A percentile compares a stretch with the other conserved stretches of the same genome.
Conservation (phyloP, 2,329 filamentous ascomycete species). For the Aspergillus ochraceus region DNA sequence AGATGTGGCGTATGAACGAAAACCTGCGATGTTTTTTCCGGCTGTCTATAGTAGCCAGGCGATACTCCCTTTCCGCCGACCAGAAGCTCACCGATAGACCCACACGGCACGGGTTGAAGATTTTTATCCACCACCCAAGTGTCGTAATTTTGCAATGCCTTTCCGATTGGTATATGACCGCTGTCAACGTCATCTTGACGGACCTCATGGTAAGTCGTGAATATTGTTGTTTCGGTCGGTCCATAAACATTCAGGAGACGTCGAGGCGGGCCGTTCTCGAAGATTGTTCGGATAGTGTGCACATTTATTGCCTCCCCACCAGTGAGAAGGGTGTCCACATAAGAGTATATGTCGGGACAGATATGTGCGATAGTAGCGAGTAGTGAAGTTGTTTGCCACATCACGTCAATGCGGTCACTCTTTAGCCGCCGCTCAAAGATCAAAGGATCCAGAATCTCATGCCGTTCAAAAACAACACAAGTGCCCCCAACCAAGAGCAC, state of each 20-base stretch:
- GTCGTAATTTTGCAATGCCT: constrained; percentile 13
- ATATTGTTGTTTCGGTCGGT: constrained; percentile 10
- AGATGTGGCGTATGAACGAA: constrained; percentile 68
- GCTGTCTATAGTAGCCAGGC: constrained; percentile 65
- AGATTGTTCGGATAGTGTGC: constrained; percentile 4
- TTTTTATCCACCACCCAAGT: constrained; percentile 15
- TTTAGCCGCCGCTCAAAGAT: too few relatives aligned
- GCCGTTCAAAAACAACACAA: too few relatives aligned
- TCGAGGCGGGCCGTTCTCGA: constrained; percentile 7
- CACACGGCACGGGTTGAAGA: constrained; percentile 6
- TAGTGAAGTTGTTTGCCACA: constrained; percentile 10
- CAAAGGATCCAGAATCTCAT: too few relatives aligned
- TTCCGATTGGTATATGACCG: constrained; percentile 42
- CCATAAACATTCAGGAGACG: constrained; percentile 12
- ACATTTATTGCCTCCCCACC: constrained; percentile 15
- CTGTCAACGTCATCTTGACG: constrained; percentile 14
- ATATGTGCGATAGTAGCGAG: constrained; percentile 5
- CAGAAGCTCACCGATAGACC: constrained; percentile 22
- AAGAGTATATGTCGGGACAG: constrained; percentile 6
- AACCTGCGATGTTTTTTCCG: constrained; percentile 64
- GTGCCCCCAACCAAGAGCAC: too few relatives aligned
- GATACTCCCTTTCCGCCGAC: constrained; percentile 60
- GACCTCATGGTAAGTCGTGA: constrained; percentile 11
- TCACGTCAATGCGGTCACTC: constrained; percentile 1
- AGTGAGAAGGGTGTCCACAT: constrained; percentile 5